Evolutionary conservation across 805 yeast genomes (phyloP), one percentile per base, ranked within the genome.

Genomic region (Ogataea philodendri): DNA sequence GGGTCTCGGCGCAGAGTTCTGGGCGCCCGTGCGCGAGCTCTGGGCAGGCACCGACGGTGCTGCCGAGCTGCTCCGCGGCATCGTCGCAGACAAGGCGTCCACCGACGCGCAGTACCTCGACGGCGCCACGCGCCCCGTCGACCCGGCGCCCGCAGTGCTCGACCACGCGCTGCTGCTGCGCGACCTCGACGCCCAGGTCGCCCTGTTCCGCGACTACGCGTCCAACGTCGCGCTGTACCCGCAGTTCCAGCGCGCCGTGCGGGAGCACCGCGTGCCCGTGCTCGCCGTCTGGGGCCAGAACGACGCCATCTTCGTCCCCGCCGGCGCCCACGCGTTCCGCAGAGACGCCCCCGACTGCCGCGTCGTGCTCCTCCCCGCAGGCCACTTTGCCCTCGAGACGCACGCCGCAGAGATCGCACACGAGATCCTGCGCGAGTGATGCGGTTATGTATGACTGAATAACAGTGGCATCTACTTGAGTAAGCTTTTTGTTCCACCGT

Each of bases 221-320:
- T 57, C 35, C 18, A 68, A 68, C 39, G 46, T 65, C 16, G 39
- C 29, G 9, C 32, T 62, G 32, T 68, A 68, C 40, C 67, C 68
- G 2, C 20, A 52, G 26, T 62, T 66, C 42, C 72, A 66, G 14
- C 35, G 60, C 23, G 63, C 33, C 30, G 53, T 67, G 22, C 49
- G 61, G 30, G 31, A 40, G 8, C 37, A 60, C 3, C 35, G 57
- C 22, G 48, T 64, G 10, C 71, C 71, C 8, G 49, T 63, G 5
- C 51, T 68, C 22, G 59, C 57, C 5, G 47, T 52, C 18, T 68
- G 74, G 74, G 74, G 73, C 9, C 50, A 55, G 28, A 64, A 67
- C 30, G 72, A 67, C 35, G 17, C 22, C 15, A 59, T 67, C 25
- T 68, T 67, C 44, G 48, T 44, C 8, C 33, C 41, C 9, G 55